phyloP scores from a whole-genome alignment of 176 grass and related monocot species.

The Juncus inflexus region DNA sequence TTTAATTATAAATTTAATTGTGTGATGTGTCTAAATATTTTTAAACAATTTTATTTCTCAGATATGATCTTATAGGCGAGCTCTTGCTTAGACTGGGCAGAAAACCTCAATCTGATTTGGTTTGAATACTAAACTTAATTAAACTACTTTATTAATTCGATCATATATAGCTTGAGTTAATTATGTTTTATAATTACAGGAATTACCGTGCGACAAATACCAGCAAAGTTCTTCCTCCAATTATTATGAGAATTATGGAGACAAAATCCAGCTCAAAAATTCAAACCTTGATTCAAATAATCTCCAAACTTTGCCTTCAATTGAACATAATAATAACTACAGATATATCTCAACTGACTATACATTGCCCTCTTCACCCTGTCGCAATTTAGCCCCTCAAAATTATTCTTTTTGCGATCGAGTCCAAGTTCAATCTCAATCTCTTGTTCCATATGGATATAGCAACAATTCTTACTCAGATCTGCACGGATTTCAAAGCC shows the following conservation, averaged over 20 bases:
- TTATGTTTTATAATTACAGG: background rate
- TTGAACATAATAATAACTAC: conserved; percentile 6
- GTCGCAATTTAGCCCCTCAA: conserved; percentile 9
- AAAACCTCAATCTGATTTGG: conserved; percentile 4
- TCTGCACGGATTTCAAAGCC: conserved; percentile 9
- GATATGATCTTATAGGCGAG: conserved; percentile 51
- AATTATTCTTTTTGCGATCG: background rate
- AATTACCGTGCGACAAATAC: too few species aligned
- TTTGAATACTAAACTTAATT: background rate
- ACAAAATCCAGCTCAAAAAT: background rate
- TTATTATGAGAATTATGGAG: background rate
- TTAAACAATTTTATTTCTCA: conserved; percentile 34
- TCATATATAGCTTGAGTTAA: conserved; percentile 3
- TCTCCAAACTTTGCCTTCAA: conserved; percentile 21
- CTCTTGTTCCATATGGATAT: conserved; percentile 5
- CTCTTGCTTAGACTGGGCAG: conserved; percentile 49
- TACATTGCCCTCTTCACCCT: conserved; percentile 3
- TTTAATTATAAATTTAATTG: conserved; percentile 23
- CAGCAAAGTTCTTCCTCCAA: too few species aligned
- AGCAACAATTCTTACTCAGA: too few species aligned
- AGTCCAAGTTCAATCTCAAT: conserved; percentile 12
- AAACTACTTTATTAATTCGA: too few species aligned
- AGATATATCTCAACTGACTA: conserved; percentile 1
- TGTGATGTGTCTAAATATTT: conserved; percentile 8
- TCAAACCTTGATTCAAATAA: conserved; percentile 7